phyloP scores from a whole-genome alignment of 2,329 filamentous ascomycete species.

The Colletotrichum lentis region DNA sequence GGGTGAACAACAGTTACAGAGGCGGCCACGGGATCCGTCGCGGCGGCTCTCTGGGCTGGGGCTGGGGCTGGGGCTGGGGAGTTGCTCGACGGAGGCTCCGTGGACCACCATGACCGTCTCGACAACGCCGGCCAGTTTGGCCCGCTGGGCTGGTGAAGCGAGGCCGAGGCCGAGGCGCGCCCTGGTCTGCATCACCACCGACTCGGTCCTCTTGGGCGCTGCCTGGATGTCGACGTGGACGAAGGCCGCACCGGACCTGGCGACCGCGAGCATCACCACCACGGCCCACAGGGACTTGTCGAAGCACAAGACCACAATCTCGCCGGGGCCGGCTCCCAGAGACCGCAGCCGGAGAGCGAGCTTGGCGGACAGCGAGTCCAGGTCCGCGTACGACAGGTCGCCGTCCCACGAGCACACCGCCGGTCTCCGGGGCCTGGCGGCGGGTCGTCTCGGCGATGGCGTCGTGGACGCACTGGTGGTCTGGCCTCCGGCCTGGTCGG shows the following conservation, averaged over 20 bases:
- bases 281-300: conserved; percentile 44
- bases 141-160: conserved; percentile 3
- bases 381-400: conserved; percentile 37
- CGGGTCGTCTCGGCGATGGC: conserved; percentile 13
- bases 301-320: conserved; percentile 43
- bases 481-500: conserved; percentile 12
- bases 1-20: background rate
- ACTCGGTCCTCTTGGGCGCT: conserved; percentile 13
- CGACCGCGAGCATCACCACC: conserved; percentile 44
- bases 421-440: conserved; percentile 4
- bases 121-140: background rate
- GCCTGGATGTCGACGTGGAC: conserved; percentile 43
- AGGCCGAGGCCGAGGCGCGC: conserved; percentile 15
- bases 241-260: conserved; percentile 47
- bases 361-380: conserved; percentile 36
- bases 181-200: conserved; percentile 19
- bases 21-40: too few species aligned
- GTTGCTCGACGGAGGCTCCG: background rate
- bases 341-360: conserved; percentile 36
- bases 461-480: conserved; percentile 21
- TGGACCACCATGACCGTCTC: conserved; percentile 9
- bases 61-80: too few species aligned
- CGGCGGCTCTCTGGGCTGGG: too few species aligned
- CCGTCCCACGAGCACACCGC: conserved; percentile 42
- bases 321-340: conserved; percentile 37